Evolutionary conservation across 129 eudicot genomes (phyloP).

Genomic region (Artemisia annua): DNA sequence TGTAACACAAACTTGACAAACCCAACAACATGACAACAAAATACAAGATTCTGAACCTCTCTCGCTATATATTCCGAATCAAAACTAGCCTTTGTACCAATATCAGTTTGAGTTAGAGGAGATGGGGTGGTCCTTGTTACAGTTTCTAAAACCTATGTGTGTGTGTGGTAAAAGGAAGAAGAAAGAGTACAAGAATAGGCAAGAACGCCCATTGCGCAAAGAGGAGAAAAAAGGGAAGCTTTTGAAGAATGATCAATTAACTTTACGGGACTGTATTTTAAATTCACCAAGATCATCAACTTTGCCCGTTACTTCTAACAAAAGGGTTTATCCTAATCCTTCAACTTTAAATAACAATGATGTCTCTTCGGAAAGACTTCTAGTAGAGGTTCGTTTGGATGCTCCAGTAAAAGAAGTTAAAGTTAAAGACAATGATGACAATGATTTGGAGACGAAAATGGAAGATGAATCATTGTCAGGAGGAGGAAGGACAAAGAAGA

Average conservation of each 20-base stretch:
- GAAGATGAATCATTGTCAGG: conserved; percentile 6
- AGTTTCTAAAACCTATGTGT: conserved; percentile 37
- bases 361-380: conserved; percentile 4
- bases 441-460: conserved; percentile 10
- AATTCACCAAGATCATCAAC: conserved; percentile 23
- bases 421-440: background rate
- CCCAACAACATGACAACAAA: conserved; percentile 11
- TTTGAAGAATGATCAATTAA: conserved; percentile 26
- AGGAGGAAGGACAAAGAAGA: conserved; percentile 39
- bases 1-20: no score
- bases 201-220: background rate
- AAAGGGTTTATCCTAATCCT: conserved; percentile 44
- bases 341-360: background rate
- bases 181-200: conserved; percentile 22
- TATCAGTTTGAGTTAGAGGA: conserved; percentile 12
- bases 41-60: conserved; percentile 17
- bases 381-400: conserved; percentile 6
- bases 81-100: conserved; percentile 1
- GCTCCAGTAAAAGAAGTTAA: background rate
- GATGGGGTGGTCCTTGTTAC: conserved; percentile 7
- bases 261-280: conserved; percentile 14
- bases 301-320: conserved; percentile 21
- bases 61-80: conserved; percentile 3
- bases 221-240: conserved; percentile 21
- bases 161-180: conserved; percentile 17